These are phyloP conservation scores for Houttuynia cordata DNA, from an alignment of 164 flowering plant genomes.

Conservation along the genomic window DNA sequence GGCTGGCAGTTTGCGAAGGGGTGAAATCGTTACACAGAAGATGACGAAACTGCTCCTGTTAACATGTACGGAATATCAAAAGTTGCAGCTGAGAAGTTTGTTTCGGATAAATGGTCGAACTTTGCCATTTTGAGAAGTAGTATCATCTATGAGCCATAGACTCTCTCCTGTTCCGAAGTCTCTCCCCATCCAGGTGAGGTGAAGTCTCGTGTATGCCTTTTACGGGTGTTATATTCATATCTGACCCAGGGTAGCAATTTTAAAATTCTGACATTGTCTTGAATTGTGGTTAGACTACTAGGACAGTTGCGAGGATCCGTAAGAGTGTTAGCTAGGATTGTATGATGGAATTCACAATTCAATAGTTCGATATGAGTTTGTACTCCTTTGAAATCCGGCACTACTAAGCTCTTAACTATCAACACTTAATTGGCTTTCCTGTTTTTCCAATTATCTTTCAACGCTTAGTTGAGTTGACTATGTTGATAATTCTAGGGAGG, in stretches of 20 bases:
- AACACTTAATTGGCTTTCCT: too few relatives aligned
- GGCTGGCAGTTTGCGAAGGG: slow-evolving; percentile 77
- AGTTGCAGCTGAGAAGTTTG: slow-evolving; percentile 70
- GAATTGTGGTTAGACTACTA: too few relatives aligned
- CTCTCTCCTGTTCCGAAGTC: slow-evolving; percentile 73
- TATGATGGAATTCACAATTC: background rate
- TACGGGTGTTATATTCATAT: background rate
- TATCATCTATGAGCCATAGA: slow-evolving; percentile 81
- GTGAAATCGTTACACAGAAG: slow-evolving; percentile 87
- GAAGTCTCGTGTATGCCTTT: background rate
- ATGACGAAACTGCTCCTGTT: slow-evolving; percentile 70
- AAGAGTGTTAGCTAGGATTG: background rate
- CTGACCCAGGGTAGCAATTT: background rate
- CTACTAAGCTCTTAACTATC: too few relatives aligned
- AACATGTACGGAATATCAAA: slow-evolving; percentile 88
- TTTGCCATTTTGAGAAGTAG: slow-evolving; percentile 93
- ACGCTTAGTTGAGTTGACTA: too few relatives aligned
- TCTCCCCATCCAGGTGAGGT: slow-evolving; percentile 80
- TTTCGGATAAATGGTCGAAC: slow-evolving; percentile 44
- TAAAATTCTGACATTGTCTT: too few relatives aligned
- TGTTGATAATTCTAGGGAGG: too few relatives aligned
- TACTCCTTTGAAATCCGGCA: too few relatives aligned
- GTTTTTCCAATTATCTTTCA: too few relatives aligned
- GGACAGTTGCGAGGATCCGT: too few relatives aligned
- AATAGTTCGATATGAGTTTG: too few relatives aligned